Percentiles rank a stretch among this genome's conserved stretches.
Evolutionary conservation across 768 basidiomycete genomes (phyloP).

Genomic region (Calocybe cyanea): DNA sequence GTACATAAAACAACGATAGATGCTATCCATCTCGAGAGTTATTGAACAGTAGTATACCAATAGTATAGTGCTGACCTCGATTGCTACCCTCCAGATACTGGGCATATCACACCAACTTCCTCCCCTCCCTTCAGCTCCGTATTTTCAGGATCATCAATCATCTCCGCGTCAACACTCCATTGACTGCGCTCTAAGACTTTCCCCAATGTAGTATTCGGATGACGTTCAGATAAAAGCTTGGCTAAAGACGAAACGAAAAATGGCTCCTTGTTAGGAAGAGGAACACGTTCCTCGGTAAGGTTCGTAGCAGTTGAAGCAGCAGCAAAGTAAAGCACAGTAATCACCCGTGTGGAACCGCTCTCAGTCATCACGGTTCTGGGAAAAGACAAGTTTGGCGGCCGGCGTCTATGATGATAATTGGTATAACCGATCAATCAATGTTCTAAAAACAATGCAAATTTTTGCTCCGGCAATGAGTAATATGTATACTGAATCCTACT

Average conservation of each 20-base stretch:
- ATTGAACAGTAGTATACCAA: too few relatives aligned
- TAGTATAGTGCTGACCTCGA: too few relatives aligned
- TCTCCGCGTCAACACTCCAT: conserved; percentile 82
- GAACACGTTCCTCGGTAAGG: conserved; percentile 48
- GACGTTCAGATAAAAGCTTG: conserved; percentile 47
- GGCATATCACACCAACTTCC: conserved; percentile 77
- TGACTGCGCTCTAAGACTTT: conserved; percentile 55
- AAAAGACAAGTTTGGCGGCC: background rate
- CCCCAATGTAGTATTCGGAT: conserved; percentile 47
- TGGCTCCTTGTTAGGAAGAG: conserved; percentile 37
- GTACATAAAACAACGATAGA: too few relatives aligned
- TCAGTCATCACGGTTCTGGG: conserved; percentile 19
- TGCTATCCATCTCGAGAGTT: too few relatives aligned
- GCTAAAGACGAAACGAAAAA: conserved; percentile 51
- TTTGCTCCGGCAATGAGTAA: too few relatives aligned
- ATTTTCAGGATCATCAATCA: conserved; percentile 58
- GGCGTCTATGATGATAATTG: too few relatives aligned
- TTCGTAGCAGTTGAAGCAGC: conserved; percentile 71
- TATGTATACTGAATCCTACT: too few relatives aligned
- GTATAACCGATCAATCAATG: too few relatives aligned
- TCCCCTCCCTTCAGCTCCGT: conserved; percentile 62
- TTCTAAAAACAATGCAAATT: too few relatives aligned
- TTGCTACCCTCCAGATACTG: conserved; percentile 80
- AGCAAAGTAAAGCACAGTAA: conserved; percentile 54
- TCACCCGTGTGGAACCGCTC: conserved; percentile 16